Base-by-base conservation (phyloP, 1,284 basidiomycete genomes). In the Thecaphora frezii region DNA sequence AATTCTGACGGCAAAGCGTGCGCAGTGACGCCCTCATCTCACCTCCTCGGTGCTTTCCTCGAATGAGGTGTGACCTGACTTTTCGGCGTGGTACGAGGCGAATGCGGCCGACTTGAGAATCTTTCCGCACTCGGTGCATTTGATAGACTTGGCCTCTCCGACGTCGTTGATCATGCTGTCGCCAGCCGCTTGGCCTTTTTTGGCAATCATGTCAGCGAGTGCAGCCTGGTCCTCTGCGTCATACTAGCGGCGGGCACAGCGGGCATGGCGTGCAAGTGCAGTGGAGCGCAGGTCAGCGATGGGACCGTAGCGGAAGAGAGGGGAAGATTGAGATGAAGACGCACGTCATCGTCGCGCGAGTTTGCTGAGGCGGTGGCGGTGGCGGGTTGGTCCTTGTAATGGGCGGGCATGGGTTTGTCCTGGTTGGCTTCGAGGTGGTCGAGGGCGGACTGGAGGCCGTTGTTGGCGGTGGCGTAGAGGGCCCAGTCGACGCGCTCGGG, bases 1-100 rank as follows among this genome's bases (percentile, higher is more conserved):
- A 25, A 1, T 13, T 14, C 18, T 28, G 19, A 7, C 28, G 28
- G 28, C 7, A 28, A n/a, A n/a, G n/a, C n/a, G n/a, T 33, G 9
- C 22, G 28, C 8, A 18, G 26, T n/a, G n/a, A n/a, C n/a, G n/a
- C n/a, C n/a, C n/a, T n/a, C n/a, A n/a, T 69, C 80, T 57, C 28
- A 90, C 91, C 84, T 96, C 93, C 76, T 97, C 93, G 0, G 88
- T 90, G 5, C 90, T 93, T 79, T 98, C 93, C 76, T 94, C 92
- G 68, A 97, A 97, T 30, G 74, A 64, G 22, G 70, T 88, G 77
- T 97, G 93, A 0, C 93, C 93, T 62, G 88, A 90, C 82, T 93
- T 93, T 80, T 96, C 91, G 2, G 93, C 93, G 75, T 97, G 93
- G 81, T 88, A 97, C 70, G 89, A 89, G 19, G 93, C 93, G 13